Evolutionary conservation across 2,329 filamentous ascomycete species (phyloP).

Genomic region (Fusarium concolor): DNA sequence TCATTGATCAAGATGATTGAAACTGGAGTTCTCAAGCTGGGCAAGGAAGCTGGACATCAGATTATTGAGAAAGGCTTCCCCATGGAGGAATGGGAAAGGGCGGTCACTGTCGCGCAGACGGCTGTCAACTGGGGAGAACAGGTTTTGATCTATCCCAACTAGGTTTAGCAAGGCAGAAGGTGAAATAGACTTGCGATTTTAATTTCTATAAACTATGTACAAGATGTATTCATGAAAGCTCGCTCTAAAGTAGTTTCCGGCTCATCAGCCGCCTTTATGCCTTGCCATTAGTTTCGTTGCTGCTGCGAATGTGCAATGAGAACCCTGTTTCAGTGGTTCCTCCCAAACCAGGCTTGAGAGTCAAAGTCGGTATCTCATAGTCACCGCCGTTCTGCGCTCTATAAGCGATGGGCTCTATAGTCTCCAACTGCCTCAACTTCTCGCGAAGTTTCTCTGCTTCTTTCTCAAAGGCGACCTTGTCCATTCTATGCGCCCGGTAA

Average conservation of each 20-base stretch:
- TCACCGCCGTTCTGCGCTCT: constrained; percentile 22
- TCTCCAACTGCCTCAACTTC: constrained; percentile 8
- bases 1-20: constrained; percentile 33
- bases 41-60: constrained; percentile 27
- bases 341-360: not conserved
- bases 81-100: constrained; percentile 31
- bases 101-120: constrained; percentile 5
- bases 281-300: not conserved
- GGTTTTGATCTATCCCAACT: constrained; percentile 15
- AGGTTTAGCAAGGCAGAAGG: accelerated
- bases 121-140: constrained; percentile 33
- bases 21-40: constrained; percentile 20
- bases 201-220: accelerated
- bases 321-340: not conserved
- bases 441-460: constrained; percentile 4
- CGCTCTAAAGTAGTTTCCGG: too few relatives aligned
- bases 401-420: constrained; percentile 6
- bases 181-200: not conserved
- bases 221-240: too few relatives aligned
- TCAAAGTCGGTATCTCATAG: constrained; percentile 25
- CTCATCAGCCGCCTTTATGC: too few relatives aligned
- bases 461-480: not conserved
- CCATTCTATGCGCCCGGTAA: constrained; percentile 6
- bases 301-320: not conserved
- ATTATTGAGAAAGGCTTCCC: constrained; percentile 11